A percentile compares a stretch with the other conserved stretches of the same genome.
Evolutionary conservation across 352 stramenopile genomes (phyloP).

Genomic region (Globisporangium acanthophoron): DNA sequence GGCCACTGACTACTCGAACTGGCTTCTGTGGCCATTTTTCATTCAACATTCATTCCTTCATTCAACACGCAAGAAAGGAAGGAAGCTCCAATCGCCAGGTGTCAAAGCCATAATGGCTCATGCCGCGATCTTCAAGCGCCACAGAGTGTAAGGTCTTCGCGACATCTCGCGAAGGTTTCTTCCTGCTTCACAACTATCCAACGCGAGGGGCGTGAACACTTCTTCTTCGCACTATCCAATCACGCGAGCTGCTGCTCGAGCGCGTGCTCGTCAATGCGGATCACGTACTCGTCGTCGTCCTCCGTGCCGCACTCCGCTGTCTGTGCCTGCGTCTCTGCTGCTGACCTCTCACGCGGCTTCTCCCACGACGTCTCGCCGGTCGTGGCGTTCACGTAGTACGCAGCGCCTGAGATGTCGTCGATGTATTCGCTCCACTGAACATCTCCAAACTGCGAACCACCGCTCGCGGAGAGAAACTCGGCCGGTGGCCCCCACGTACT

Average conservation of each 20-base stretch:
- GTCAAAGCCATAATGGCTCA: too few relatives aligned
- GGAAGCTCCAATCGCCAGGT: too few relatives aligned
- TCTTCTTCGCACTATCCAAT: background rate
- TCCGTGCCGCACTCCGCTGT: background rate
- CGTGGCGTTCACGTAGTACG: conserved; percentile 51
- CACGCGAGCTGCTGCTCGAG: background rate
- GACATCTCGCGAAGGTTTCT: background rate
- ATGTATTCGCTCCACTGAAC: conserved; percentile 20
- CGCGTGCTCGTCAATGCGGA: conserved; percentile 24
- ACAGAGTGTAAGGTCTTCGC: too few relatives aligned
- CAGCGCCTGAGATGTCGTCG: conserved; percentile 28
- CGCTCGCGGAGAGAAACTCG: background rate
- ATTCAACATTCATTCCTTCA: too few relatives aligned
- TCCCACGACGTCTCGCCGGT: conserved; percentile 54
- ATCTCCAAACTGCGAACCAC: conserved; percentile 5
- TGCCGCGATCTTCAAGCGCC: too few relatives aligned
- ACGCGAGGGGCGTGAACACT: too few relatives aligned
- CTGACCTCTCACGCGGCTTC: conserved; percentile 10
- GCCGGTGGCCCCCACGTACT: conserved; percentile 47
- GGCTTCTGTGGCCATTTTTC: background rate
- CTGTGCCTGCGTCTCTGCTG: background rate
- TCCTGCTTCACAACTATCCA: too few relatives aligned
- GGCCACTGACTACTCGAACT: background rate
- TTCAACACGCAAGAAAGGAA: too few relatives aligned
- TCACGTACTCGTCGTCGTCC: conserved; percentile 31